Base-by-base conservation (phyloP, 208 protist genomes). In the Vickermania spadyakhi region DNA sequence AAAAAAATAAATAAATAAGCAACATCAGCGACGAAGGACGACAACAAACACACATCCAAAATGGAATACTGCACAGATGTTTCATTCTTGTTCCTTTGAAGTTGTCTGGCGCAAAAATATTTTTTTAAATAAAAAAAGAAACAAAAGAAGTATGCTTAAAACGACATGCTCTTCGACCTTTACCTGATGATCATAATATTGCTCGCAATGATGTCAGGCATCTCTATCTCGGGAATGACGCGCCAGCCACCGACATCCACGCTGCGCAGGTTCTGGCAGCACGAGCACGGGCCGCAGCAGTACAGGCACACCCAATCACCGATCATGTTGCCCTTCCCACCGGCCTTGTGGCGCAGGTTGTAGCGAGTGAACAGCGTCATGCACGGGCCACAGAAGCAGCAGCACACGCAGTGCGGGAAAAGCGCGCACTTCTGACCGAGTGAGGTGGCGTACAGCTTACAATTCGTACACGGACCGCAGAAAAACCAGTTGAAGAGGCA, bases 311-410 rank as follows among this genome's bases (percentile, higher is more conserved):
- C 62, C 62, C 56, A 89, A 60, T 93, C 86, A 11, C 86, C 86
- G 54, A 85, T 64, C 62, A 93, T 85, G 72, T 86, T 89, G 50
- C 86, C 86, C 0, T 52, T 56, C 28, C 73, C 76, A 25, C 86
- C 86, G 36, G 62, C 81, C 70, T 75, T 81, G 57, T 89, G 86
- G 36, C 81, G 86, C 54, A 87, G 75, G 70, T 93, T 93, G 69
- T 93, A 89, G 49, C 86, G 86, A 28, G 79, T 89, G 70, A 89
- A 84, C 62, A 78, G 63, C 36, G 36, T 45, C 36, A 45, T 45
- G 25, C 51, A 18, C 2, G 77, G 74, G n/a, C 65, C 72, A 58
- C 72, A 86, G 41, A 83, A 67, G 31, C 79, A 70, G 55, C 72
- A 87, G 25, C 51, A 55, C 21, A 55, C 51, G 31, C 79, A 89